Evolutionary conservation across 1,139 yeast genomes (phyloP).

Genomic region (Protomyces lactucae-debilis): DNA sequence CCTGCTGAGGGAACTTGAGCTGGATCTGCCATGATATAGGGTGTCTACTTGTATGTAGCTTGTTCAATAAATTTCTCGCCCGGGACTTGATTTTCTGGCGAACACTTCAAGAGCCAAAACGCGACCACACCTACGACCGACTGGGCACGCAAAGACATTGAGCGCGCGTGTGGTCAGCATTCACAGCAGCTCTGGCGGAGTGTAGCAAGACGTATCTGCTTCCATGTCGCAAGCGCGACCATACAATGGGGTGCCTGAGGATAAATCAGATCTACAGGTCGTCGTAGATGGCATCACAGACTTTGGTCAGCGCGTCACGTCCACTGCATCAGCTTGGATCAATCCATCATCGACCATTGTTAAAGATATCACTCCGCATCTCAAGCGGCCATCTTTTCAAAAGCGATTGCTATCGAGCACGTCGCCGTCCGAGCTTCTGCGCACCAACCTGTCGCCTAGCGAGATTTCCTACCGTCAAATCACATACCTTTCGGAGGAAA

Average conservation of each 20-base stretch:
- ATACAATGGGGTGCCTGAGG: not conserved
- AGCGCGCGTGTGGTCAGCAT: too few relatives aligned
- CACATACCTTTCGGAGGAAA: constrained; percentile 53
- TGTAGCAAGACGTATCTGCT: not conserved
- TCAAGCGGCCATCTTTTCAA: constrained; percentile 23
- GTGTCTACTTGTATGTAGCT: not conserved
- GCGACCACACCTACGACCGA: too few relatives aligned
- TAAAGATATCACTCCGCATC: constrained; percentile 24
- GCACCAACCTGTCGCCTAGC: constrained; percentile 36
- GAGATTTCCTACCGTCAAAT: constrained; percentile 40
- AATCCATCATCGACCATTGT: constrained; percentile 23
- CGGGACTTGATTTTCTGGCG: too few relatives aligned
- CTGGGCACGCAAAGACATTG: too few relatives aligned
- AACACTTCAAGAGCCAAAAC: too few relatives aligned
- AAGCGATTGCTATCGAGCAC: constrained; percentile 34
- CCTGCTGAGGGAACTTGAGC: constrained; percentile 15
- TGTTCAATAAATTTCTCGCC: not conserved
- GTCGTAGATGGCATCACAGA: constrained; percentile 20
- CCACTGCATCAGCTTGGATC: constrained; percentile 27
- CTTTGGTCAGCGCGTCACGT: constrained; percentile 21
- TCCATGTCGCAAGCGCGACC: not conserved
- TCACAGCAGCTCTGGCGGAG: not conserved
- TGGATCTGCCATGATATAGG: not conserved
- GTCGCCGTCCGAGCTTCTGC: constrained; percentile 45
- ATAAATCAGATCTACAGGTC: constrained; percentile 10